Base-by-base conservation (phyloP, 2,329 filamentous ascomycete genomes). In the Claviceps arundinis region DNA sequence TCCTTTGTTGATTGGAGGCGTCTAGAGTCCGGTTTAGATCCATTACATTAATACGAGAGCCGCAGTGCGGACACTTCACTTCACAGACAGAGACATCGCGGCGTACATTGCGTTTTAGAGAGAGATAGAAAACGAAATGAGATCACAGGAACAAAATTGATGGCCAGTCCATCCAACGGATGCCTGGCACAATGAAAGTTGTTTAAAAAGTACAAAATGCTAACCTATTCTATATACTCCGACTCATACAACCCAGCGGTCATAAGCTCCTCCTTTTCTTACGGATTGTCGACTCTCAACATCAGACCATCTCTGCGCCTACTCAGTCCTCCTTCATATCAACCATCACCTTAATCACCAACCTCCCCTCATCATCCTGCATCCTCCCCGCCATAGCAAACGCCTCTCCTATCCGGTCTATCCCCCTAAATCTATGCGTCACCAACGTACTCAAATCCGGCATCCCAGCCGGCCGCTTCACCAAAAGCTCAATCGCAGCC, bases 301-400 rank as follows among this genome's bases (percentile, higher is more conserved):
- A 11, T 11, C 30, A 34, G 30, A 34, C 30, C 30, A 11, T 34
- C 40, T 4, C 40, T 38, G 17, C 17, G 13, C 13, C 16, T 17
- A 34, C 9, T 30, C 24, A 50, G 16, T n/a, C 17, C 30, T 50
- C 42, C 41, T 50, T 24, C 49, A 50, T 50, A 52, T 80, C 72
- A 22, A 81, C 73, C 52, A 89, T 76, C 8, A 89, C 86, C 71
- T 90, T 90, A 56, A 90, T 70, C 6, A 90, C 84, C 57, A 89
- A 65, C 11, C 81, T 81, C 0, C 84, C 85, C 16, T 79, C 68
- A 24, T 80, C 81, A 57, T 90, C 86, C 61, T 82, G 81, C 11
- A 83, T 81, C 66, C 77, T 81, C 0, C 76, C 82, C 0, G 86
- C 87, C 78, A 87, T 84, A 47, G 80, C 76, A 59, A 90, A 89